Conservation (phyloP, 345 rosid genomes). For the Camelina sativa region DNA sequence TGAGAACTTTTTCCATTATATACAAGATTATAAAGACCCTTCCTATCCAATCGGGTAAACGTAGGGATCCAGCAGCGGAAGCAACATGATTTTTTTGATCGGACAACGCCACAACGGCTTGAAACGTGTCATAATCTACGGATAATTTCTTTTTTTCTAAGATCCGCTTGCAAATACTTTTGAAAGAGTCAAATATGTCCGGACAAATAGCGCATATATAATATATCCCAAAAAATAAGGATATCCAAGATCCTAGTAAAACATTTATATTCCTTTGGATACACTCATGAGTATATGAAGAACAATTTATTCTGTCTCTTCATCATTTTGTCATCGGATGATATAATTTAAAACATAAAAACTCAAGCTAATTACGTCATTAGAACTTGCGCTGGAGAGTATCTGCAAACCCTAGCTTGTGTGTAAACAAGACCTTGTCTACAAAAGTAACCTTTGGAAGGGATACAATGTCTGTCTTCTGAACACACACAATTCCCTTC, state of each 20-base stretch:
- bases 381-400: slow-evolving; percentile 30
- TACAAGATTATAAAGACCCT: neutral
- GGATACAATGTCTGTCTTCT: slow-evolving; percentile 77
- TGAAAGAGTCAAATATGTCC: neutral
- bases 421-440: slow-evolving; percentile 59
- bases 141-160: neutral
- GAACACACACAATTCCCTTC: slow-evolving; percentile 60
- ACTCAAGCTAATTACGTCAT: neutral
- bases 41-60: neutral
- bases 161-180: too few relatives aligned
- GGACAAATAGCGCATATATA: neutral
- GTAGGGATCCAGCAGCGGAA: neutral
- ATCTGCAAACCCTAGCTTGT: slow-evolving; percentile 81
- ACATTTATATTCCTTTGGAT: neutral
- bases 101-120: neutral
- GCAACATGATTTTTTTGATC: neutral
- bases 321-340: neutral
- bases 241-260: neutral
- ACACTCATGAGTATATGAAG: neutral
- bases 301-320: neutral
- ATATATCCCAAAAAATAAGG: neutral
- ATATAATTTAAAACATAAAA: neutral
- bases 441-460: slow-evolving; percentile 69
- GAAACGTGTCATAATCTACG: neutral
- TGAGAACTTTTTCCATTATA: neutral